Evolutionary conservation across 2,329 filamentous ascomycete species (phyloP).

Genomic region (Calonectria pseudoturangicola): DNA sequence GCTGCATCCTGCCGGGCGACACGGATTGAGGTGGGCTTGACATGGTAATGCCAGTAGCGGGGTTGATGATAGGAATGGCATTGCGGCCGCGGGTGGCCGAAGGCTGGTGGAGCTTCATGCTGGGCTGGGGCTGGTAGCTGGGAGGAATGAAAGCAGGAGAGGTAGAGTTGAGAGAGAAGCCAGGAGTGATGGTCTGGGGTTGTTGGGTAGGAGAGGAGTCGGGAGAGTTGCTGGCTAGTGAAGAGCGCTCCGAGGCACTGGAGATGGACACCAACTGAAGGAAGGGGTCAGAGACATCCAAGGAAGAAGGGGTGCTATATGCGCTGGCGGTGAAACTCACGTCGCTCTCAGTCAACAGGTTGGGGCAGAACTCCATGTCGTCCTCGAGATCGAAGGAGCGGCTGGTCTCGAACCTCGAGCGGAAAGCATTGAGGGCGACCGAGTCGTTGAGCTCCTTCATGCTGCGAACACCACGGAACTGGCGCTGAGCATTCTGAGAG

Average conservation of each 20-base stretch:
- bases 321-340: constrained; percentile 73
- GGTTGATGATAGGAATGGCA: constrained; percentile 98
- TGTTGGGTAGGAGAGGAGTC: constrained; percentile 94
- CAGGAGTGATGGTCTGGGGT: constrained; percentile 84
- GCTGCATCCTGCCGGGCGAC: constrained; percentile 77
- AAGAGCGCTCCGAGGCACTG: constrained; percentile 94
- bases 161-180: constrained; percentile 82
- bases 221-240: constrained; percentile 94
- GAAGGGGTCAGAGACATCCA: constrained; percentile 59
- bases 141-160: constrained; percentile 81
- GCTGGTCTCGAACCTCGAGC: constrained; percentile 91
- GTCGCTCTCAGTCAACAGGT: constrained; percentile 93
- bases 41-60: constrained; percentile 90
- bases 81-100: constrained; percentile 92
- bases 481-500: constrained; percentile 88
- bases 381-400: constrained; percentile 97
- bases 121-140: constrained; percentile 77
- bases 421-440: constrained; percentile 85
- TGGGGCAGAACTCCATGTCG: constrained; percentile 95
- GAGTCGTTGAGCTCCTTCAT: constrained; percentile 91
- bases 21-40: constrained; percentile 88
- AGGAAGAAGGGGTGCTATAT: constrained; percentile 34
- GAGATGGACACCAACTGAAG: constrained; percentile 91
- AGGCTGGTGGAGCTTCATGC: constrained; percentile 92
- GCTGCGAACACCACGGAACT: constrained; percentile 88